Evolutionary conservation across 2,329 filamentous ascomycete species (phyloP).

Genomic region (Chaetomium olivaceum): DNA sequence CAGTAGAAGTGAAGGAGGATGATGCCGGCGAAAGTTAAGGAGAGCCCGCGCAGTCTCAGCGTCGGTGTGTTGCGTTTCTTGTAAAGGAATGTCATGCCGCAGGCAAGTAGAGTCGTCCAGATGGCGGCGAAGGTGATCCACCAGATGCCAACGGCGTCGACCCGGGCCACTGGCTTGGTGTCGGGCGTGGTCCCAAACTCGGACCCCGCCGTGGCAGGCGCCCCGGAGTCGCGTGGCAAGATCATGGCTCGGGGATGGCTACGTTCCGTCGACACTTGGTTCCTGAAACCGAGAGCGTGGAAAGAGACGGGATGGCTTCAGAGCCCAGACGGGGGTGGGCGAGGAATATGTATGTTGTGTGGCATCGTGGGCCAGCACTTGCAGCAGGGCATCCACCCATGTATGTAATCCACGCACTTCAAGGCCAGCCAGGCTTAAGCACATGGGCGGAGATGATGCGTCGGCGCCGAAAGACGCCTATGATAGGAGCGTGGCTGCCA

Average conservation of each 20-base stretch:
- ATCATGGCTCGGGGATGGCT: slow-evolving; percentile 24
- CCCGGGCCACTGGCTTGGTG: slow-evolving; percentile 37
- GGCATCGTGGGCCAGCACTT: background rate
- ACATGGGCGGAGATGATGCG: slow-evolving; percentile 6
- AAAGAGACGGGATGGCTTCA: slow-evolving; percentile 7
- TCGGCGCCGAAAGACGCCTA: background rate
- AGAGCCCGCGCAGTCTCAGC: slow-evolving; percentile 41
- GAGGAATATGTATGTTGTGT: background rate
- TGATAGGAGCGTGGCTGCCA: background rate
- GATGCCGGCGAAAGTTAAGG: slow-evolving; percentile 41
- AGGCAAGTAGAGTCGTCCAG: slow-evolving; percentile 44
- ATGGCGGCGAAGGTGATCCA: slow-evolving; percentile 41
- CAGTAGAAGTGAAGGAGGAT: slow-evolving; percentile 47
- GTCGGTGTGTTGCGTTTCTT: slow-evolving; percentile 44
- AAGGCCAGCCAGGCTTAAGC: background rate
- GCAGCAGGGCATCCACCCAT: background rate
- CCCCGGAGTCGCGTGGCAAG: slow-evolving; percentile 22
- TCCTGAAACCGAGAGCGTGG: slow-evolving; percentile 7
- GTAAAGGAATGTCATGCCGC: slow-evolving; percentile 46
- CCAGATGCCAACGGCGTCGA: slow-evolving; percentile 46
- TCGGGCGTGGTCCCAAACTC: slow-evolving; percentile 39
- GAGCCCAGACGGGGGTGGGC: background rate
- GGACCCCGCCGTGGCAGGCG: slow-evolving; percentile 29
- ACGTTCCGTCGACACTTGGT: background rate
- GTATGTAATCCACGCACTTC: background rate